phyloP scores from a whole-genome alignment of 2,329 filamentous ascomycete species.

The Fusarium concolor region DNA sequence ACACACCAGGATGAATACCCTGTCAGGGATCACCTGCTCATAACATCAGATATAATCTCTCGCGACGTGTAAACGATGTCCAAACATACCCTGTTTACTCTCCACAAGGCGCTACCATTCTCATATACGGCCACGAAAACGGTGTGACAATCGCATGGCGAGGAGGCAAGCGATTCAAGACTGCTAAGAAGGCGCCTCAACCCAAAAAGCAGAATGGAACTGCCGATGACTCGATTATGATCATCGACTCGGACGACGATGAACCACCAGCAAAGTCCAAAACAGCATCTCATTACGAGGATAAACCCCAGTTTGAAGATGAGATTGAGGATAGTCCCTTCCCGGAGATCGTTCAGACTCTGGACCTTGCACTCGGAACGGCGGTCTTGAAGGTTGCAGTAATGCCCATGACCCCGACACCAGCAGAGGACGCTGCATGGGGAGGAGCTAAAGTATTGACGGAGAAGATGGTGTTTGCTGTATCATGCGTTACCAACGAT shows the following conservation, averaged over 20 bases:
- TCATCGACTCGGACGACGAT: conserved; percentile 73
- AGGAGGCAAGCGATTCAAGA: conserved; percentile 70
- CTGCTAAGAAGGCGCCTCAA: conserved; percentile 50
- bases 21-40: conserved; percentile 5
- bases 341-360: conserved; percentile 67
- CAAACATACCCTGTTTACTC: conserved; percentile 71
- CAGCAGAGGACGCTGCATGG: conserved; percentile 61
- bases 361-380: conserved; percentile 70
- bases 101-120: conserved; percentile 71
- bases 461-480: conserved; percentile 70
- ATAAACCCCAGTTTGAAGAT: conserved; percentile 70
- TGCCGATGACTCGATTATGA: conserved; percentile 66
- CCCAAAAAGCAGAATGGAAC: conserved; percentile 65
- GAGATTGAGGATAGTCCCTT: conserved; percentile 61
- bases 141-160: conserved; percentile 72
- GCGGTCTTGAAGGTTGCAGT: conserved; percentile 67
- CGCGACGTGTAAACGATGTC: conserved; percentile 68
- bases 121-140: conserved; percentile 73
- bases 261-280: conserved; percentile 53
- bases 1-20: not conserved
- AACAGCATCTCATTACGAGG: conserved; percentile 54
- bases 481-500: conserved; percentile 68
- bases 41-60: conserved; percentile 66
- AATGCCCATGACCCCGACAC: conserved; percentile 62
- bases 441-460: conserved; percentile 62